Evolutionary conservation across 106 monocot genomes (phyloP), one percentile per base, ranked within the genome.

Genomic region (Ottelia alismoides): DNA sequence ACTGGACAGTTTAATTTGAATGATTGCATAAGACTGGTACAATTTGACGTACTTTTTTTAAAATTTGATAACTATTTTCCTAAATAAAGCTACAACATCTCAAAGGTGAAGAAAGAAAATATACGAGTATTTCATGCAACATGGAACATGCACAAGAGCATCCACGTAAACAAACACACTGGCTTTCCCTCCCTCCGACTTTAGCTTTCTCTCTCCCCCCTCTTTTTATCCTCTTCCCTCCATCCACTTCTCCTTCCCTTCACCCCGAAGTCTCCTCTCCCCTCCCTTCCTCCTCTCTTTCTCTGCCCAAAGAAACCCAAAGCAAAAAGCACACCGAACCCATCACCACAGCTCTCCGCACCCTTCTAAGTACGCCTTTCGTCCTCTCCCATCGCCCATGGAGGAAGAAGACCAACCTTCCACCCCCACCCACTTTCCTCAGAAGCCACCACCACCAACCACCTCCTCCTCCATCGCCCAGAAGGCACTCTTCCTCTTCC

Each of bases 401-500:
- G 7, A 25, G 11, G 11, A 1, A 10, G 25, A 7, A 3, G 53
- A 14, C 48, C 17, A 16, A 43, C n/a, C 50, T 22, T 28, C 53
- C 26, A 14, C 2, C 27, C 27, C 18, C 28, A 12, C 28, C 53
- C 25, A 27, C 53, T 29, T 28, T 28, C 28, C 26, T 21, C 53
- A 1, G 11, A 2, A 4, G 26, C 2, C 25, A 1, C 53, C 11
- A 11, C 11, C 53, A 1, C 11, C 28, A 2, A 16, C 28, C 1
- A 1, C 27, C 43, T 25, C 30, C 64, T 45, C 64, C 2, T 47
- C 21, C 25, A 70, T 83, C 57, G 52, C 81, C 31, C 70, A 67
- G 69, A 80, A 76, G 44, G 49, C 74, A 5, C 16, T 72, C 51
- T 47, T 87, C 30, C 40, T 88, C 59, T 51, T 45, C 27, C 28